Base-by-base conservation (phyloP, 1,284 basidiomycete species). In the Psilocybe mexicana region DNA sequence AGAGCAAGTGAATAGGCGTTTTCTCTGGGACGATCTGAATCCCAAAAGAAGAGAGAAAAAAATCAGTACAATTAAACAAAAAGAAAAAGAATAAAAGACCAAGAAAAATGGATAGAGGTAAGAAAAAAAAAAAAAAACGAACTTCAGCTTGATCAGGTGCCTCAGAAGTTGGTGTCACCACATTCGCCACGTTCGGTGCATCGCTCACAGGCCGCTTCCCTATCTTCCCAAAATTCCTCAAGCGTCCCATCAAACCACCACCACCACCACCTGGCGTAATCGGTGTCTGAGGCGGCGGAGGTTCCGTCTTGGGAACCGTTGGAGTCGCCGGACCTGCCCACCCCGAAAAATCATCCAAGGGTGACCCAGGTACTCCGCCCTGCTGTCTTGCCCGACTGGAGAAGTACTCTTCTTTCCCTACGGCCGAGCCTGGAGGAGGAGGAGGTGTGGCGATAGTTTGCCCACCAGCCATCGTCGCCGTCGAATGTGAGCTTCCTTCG, bases 141-240 rank as follows among this genome's bases (percentile, higher is more conserved):
- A 80, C 79, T 64, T 72, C 72, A 18, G 68, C 43, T 6, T 62
- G 54, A 23, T 63, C 57, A 5, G 66, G 60, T 12, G 66, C 60
- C 2, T 73, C 75, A 2, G 65, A 43, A 23, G 67, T 60, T 35
- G 68, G 61, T 5, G 63, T 64, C 36, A 59, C 67, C 25, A 69
- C 54, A 7, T 65, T 56, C 14, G 71, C 64, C 3, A 68, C 62
- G 35, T 61, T 69, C 2, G 70, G 62, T 2, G 67, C 58, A 47
- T 77, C 79, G 57, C 70, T 73, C 8, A 67, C 58, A n/a, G 74
- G 71, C 43, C 82, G 79, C 69, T 83, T 83, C 64, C 78, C 81
- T 14, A 73, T 65, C 55, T 76, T 79, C 6, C 90, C 91, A 58
- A 94, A 84, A 58, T 76, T 87, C 72, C 88, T 92, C 62, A 95